Percentiles rank a stretch among this genome's conserved stretches.
Conservation (phyloP, 345 rosid species). For the Raphanus raphanistrum region DNA sequence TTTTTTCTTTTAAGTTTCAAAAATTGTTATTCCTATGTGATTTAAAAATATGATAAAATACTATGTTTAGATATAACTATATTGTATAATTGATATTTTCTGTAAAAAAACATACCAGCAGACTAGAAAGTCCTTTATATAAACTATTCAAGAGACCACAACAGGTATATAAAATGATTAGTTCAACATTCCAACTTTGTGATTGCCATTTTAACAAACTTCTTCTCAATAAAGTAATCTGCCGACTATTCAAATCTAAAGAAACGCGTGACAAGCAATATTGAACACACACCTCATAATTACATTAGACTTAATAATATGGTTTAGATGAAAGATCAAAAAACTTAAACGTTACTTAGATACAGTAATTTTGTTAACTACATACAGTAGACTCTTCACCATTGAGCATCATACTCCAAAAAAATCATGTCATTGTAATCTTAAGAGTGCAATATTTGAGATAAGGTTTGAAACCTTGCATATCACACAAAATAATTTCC, state of each 20-base stretch:
- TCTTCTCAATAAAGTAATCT: not conserved
- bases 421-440: not conserved
- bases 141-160: not conserved
- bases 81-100: not conserved
- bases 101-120: not conserved
- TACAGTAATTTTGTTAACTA: too few relatives aligned
- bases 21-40: too few relatives aligned
- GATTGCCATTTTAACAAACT: not conserved
- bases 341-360: too few relatives aligned
- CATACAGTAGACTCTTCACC: not conserved
- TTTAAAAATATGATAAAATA: too few relatives aligned
- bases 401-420: not conserved
- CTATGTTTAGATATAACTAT: too few relatives aligned
- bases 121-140: not conserved
- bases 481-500: not conserved
- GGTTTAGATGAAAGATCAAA: not conserved
- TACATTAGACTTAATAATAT: not conserved
- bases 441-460: not conserved
- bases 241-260: not conserved
- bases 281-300: not conserved
- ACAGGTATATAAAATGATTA: not conserved
- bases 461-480: not conserved
- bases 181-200: not conserved
- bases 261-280: not conserved
- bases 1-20: too few relatives aligned